Conservation (phyloP, 1,139 yeast genomes). For the Kurtzmaniella natalensis region DNA sequence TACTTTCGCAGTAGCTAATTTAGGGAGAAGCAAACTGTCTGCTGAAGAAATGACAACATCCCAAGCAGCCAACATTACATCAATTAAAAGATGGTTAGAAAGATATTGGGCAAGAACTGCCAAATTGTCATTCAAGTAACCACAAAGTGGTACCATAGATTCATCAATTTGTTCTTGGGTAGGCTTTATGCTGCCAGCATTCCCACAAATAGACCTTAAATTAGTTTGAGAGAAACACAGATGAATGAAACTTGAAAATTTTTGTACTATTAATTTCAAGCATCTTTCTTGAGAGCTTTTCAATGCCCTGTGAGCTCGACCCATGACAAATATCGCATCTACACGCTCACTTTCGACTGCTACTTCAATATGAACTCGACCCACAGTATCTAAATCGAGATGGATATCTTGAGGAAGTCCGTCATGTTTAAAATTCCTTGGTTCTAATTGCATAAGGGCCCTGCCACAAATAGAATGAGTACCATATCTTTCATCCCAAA, state of each 20-base stretch:
- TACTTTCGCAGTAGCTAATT: slow-evolving; percentile 56
- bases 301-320: slow-evolving; percentile 66
- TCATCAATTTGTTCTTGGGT: slow-evolving; percentile 56
- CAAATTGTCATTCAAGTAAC: slow-evolving; percentile 67
- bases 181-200: slow-evolving; percentile 40
- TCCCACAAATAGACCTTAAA: slow-evolving; percentile 52
- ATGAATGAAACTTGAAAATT: slow-evolving; percentile 43
- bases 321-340: slow-evolving; percentile 76
- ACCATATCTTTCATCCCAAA: slow-evolving; percentile 68
- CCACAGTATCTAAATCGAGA: slow-evolving; percentile 66
- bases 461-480: slow-evolving; percentile 71
- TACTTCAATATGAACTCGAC: slow-evolving; percentile 57
- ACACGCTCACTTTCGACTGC: slow-evolving; percentile 75
- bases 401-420: slow-evolving; percentile 62
- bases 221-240: slow-evolving; percentile 40
- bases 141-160: slow-evolving; percentile 71
- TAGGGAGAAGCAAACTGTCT: slow-evolving; percentile 68
- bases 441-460: slow-evolving; percentile 59
- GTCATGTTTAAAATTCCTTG: slow-evolving; percentile 60
- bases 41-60: slow-evolving; percentile 57
- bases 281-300: slow-evolving; percentile 60
- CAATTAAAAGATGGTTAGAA: slow-evolving; percentile 53
- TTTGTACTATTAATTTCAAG: slow-evolving; percentile 62
- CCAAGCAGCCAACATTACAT: slow-evolving; percentile 81
- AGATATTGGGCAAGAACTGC: slow-evolving; percentile 61